Conservation (phyloP, 768 basidiomycete species). For the Macrocybe gigantea region DNA sequence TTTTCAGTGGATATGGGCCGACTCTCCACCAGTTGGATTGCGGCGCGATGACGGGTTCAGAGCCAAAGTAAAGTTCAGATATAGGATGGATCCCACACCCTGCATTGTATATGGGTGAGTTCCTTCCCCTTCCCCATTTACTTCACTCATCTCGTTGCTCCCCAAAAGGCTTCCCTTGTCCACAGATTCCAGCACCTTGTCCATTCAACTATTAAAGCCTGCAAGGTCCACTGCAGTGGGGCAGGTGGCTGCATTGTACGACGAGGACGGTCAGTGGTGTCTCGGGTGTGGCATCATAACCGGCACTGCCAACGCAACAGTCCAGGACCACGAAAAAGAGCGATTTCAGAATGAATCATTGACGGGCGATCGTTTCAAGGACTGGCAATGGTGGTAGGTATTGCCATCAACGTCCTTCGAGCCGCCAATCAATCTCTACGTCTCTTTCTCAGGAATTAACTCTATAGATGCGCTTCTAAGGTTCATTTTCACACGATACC, state of each 20-base stretch:
- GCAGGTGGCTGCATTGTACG: constrained; percentile 74
- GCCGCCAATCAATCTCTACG: no score
- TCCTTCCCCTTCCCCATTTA: background rate
- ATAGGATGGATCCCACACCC: constrained; percentile 52
- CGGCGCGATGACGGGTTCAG: constrained; percentile 37
- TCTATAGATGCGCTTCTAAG: no score
- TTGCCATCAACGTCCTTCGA: no score
- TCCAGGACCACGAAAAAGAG: background rate
- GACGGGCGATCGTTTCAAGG: no score
- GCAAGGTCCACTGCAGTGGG: constrained; percentile 71
- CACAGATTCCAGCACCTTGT: constrained; percentile 10
- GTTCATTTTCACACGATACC: no score
- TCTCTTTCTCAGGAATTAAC: no score
- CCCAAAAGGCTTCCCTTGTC: background rate
- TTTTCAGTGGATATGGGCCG: constrained; percentile 78
- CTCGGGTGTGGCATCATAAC: constrained; percentile 76
- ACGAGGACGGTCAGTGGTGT: constrained; percentile 66
- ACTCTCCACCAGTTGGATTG: constrained; percentile 44
- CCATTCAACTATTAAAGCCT: constrained; percentile 22
- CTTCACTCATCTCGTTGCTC: no score
- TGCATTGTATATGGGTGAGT: constrained; percentile 50
- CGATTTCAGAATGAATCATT: no score
- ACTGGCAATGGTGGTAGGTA: no score
- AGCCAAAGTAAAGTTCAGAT: constrained; percentile 58
- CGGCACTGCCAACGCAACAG: background rate